A percentile compares a stretch with the other conserved stretches of the same genome.
Conservation (phyloP, 306 rosid genomes). For the Vigna nakashimae region DNA sequence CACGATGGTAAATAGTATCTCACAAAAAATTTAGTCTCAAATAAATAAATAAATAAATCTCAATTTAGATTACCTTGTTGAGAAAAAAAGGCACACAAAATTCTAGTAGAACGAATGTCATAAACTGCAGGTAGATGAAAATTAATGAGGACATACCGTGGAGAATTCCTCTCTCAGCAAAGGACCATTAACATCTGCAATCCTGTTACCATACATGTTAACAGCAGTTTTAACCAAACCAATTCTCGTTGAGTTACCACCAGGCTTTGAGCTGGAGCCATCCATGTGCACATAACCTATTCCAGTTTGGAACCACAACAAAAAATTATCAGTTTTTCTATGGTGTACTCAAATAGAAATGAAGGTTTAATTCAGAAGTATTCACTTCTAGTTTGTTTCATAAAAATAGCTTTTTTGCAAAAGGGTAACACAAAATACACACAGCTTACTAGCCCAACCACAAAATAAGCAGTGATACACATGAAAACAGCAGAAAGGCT, state of each 20-base stretch:
- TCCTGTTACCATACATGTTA: not conserved
- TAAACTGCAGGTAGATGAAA: not conserved
- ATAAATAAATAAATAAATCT: no score
- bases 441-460: no score
- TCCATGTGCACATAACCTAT: not conserved
- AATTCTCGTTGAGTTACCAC: not conserved
- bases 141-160: not conserved
- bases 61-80: no score
- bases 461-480: no score
- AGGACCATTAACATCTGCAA: constrained; percentile 13
- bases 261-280: not conserved
- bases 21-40: not conserved
- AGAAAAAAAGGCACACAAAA: no score
- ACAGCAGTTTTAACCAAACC: constrained; percentile 12
- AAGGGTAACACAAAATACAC: no score
- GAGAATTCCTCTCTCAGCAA: not conserved
- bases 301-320: not conserved
- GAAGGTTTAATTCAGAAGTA: not conserved
- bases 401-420: no score
- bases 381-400: not conserved
- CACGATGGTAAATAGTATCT: no score
- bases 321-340: not conserved
- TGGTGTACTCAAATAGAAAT: no score
- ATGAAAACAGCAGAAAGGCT: not conserved
- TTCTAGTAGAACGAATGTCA: not conserved